Evolutionary conservation across 2,329 filamentous ascomycete species (phyloP).

Genomic region (Shiraia sp.): DNA sequence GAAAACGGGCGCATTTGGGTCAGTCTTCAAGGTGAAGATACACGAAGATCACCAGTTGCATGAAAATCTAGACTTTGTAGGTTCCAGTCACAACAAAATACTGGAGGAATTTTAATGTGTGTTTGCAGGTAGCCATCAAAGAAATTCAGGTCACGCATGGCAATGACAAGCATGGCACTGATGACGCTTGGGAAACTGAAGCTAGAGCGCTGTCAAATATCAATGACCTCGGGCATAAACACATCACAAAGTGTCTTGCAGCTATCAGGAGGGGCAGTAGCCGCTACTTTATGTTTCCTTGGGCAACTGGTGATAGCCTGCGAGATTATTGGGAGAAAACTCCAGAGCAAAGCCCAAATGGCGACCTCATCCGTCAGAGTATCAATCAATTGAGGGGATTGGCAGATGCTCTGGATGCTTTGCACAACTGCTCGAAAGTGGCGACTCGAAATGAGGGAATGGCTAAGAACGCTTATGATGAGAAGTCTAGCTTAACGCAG

Average conservation of each 20-base stretch:
- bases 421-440: slow-evolving; percentile 8
- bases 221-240: slow-evolving; percentile 13
- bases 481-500: no score
- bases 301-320: slow-evolving; percentile 16
- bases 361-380: neutral
- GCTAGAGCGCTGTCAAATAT: slow-evolving; percentile 7
- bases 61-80: no score
- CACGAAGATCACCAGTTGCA: no score
- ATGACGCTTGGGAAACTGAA: slow-evolving; percentile 14
- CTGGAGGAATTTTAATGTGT: no score
- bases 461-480: no score
- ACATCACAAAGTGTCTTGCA: slow-evolving; percentile 16
- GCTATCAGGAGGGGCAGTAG: slow-evolving; percentile 12
- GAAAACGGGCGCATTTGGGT: no score
- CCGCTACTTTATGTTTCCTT: slow-evolving; percentile 25
- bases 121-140: slow-evolving; percentile 18
- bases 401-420: slow-evolving; percentile 12
- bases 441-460: neutral
- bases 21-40: no score
- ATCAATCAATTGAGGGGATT: slow-evolving; percentile 14
- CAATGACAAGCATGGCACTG: neutral
- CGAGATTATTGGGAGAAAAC: slow-evolving; percentile 13
- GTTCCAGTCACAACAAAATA: no score
- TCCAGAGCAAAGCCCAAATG: slow-evolving; percentile 1
- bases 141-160: slow-evolving; percentile 4